Percentiles rank a stretch among this genome's conserved stretches.
Conservation (phyloP, 2,329 filamentous ascomycete species). For the Helotiales sp. region DNA sequence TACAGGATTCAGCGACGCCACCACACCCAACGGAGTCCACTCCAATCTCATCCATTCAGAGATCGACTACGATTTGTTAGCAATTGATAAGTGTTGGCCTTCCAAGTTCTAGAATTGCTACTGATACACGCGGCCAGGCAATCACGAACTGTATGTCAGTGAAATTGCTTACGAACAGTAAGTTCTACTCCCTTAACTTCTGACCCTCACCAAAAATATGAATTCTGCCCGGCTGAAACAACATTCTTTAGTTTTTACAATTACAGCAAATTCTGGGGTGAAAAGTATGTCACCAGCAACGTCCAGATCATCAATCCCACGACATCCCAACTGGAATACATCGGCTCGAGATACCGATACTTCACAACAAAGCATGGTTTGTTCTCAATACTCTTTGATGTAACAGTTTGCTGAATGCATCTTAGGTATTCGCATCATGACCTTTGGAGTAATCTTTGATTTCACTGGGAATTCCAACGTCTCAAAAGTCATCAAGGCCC, state of each 20-base stretch:
- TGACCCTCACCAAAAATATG: too few relatives aligned
- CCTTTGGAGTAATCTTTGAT: conserved; percentile 86
- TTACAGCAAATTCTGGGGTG: conserved; percentile 74
- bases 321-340: conserved; percentile 71
- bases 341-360: conserved; percentile 81
- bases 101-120: too few relatives aligned
- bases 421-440: conserved; percentile 36
- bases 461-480: conserved; percentile 91
- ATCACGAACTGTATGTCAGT: conserved; percentile 89
- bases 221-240: too few relatives aligned
- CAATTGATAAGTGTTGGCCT: conserved; percentile 56
- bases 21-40: conserved; percentile 81
- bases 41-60: conserved; percentile 84
- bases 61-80: conserved; percentile 81
- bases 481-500: conserved; percentile 77
- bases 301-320: conserved; percentile 80
- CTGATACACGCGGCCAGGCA: conserved; percentile 53
- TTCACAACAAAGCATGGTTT: conserved; percentile 86
- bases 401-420: background rate
- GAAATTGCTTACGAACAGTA: conserved; percentile 54
- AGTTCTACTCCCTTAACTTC: too few relatives aligned
- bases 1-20: conserved; percentile 89
- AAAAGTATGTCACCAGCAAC: conserved; percentile 85
- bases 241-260: conserved; percentile 56
- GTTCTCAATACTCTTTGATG: background rate